phyloP scores from a whole-genome alignment of 2,329 filamentous ascomycete species.

The Ophiostoma piceae region DNA sequence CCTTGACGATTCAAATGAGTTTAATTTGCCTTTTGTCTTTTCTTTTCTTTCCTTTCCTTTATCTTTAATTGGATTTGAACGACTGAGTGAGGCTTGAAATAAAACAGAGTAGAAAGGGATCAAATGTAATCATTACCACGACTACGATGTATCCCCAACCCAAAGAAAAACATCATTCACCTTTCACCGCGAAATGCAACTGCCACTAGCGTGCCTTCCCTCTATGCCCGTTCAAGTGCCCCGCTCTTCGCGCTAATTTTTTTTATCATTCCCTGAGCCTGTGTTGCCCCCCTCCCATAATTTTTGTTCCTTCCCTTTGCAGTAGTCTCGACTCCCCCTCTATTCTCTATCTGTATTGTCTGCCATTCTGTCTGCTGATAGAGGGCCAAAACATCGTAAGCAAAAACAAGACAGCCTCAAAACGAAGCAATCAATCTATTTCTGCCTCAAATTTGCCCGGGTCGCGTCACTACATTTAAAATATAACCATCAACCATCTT shows the following conservation, averaged over 20 bases:
- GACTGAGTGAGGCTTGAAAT: background rate
- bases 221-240: conserved; percentile 22
- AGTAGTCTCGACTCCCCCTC: conserved; percentile 8
- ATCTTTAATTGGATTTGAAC: too few species aligned
- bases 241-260: conserved; percentile 27
- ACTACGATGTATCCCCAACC: too few species aligned
- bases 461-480: conserved; percentile 3
- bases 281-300: conserved; percentile 17
- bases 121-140: background rate
- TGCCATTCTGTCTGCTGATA: background rate
- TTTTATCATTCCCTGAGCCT: conserved; percentile 13
- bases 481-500: background rate
- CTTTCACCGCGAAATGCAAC: conserved; percentile 9
- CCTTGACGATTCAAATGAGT: background rate
- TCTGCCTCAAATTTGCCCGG: background rate
- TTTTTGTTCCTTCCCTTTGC: conserved; percentile 18
- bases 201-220: conserved; percentile 16
- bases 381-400: conserved; percentile 9
- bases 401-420: conserved; percentile 1
- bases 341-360: background rate
- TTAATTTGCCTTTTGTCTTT: background rate
- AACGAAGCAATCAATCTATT: background rate
- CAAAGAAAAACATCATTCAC: background rate
- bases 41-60: background rate
- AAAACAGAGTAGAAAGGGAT: background rate